A percentile compares a stretch with the other conserved stretches of the same genome.
These are phyloP conservation scores for Cercophora sp. DNA, from an alignment of 495 filamentous ascomycete genomes.

Conservation along the genomic window DNA sequence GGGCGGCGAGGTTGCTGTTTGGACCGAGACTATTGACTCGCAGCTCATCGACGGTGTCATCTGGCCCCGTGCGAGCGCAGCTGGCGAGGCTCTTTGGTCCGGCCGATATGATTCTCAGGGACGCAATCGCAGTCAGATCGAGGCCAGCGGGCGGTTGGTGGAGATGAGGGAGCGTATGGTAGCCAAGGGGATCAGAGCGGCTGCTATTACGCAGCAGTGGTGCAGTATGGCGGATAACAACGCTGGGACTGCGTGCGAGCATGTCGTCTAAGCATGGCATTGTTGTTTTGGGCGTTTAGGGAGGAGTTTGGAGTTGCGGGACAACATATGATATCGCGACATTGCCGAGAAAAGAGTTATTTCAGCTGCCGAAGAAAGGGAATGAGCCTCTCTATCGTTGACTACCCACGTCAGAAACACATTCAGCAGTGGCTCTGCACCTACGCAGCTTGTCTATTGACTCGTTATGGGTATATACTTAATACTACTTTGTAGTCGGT, in stretches of 20 bases:
- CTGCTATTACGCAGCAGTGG: conserved; percentile 45
- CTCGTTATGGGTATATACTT: no score
- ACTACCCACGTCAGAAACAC: no score
- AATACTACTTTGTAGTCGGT: no score
- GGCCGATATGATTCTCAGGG: conserved; percentile 58
- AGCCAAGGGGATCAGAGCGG: conserved; percentile 54
- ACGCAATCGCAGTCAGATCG: conserved; percentile 59
- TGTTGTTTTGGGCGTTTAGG: no score
- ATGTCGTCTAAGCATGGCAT: no score
- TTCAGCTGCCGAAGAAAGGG: no score
- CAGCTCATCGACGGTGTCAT: conserved; percentile 64
- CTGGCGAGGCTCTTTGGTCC: conserved; percentile 73
- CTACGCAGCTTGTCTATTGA: no score
- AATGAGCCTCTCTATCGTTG: no score
- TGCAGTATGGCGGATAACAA: conserved; percentile 41
- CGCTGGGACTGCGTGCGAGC: conserved; percentile 20
- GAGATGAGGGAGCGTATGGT: conserved; percentile 73
- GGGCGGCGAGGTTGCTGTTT: conserved; percentile 73
- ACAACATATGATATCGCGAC: not conserved
- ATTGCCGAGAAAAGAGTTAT: no score
- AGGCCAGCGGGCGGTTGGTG: conserved; percentile 59
- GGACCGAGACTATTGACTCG: conserved; percentile 73
- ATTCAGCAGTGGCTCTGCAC: no score
- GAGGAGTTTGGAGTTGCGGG: conserved; percentile 1
- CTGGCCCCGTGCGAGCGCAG: conserved; percentile 72